phyloP scores from a whole-genome alignment of 345 rosid genomes.

The Garcia nutans region DNA sequence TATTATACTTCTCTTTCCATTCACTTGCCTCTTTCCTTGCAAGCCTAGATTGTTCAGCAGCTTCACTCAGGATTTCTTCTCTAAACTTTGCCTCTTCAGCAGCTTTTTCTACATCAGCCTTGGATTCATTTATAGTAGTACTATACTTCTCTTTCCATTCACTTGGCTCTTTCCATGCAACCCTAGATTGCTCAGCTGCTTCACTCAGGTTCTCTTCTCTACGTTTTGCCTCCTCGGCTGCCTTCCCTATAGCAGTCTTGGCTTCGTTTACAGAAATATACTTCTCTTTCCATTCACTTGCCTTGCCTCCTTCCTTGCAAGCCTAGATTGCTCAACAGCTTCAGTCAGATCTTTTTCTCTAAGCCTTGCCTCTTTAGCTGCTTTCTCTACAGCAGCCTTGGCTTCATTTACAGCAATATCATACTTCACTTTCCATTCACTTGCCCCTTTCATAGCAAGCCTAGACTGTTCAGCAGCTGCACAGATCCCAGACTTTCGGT shows the following conservation, averaged over 20 bases:
- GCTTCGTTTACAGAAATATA: conserved; percentile 32
- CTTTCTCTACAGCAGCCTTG: conserved; percentile 18
- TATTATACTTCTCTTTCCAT: conserved; percentile 43
- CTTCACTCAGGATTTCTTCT: conserved; percentile 19
- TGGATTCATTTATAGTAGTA: conserved; percentile 29
- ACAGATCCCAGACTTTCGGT: conserved; percentile 5
- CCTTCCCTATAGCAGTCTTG: conserved; percentile 18
- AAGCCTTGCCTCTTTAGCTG: conserved; percentile 11
- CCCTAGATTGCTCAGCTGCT: conserved; percentile 16
- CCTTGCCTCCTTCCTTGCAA: conserved; percentile 19
- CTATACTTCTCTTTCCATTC: conserved; percentile 46
- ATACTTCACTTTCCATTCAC: conserved; percentile 37
- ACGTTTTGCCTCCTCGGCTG: conserved; percentile 9
- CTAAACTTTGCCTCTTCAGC: conserved; percentile 11
- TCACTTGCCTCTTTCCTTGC: conserved; percentile 26
- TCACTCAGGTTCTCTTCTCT: conserved; percentile 15
- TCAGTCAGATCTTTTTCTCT: conserved; percentile 10
- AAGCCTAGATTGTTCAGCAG: conserved; percentile 12
- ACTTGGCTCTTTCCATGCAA: conserved; percentile 20
- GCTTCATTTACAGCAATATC: conserved; percentile 33
- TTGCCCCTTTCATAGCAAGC: neutral
- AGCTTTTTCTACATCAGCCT: conserved; percentile 18
- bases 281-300: conserved; percentile 42
- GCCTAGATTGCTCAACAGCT: too few relatives aligned
- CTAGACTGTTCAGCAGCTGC: conserved; percentile 16